Percentiles rank a stretch among this genome's conserved stretches.
Evolutionary conservation across 768 basidiomycete genomes (phyloP).

Genomic region (Phaeotremella skinneri): DNA sequence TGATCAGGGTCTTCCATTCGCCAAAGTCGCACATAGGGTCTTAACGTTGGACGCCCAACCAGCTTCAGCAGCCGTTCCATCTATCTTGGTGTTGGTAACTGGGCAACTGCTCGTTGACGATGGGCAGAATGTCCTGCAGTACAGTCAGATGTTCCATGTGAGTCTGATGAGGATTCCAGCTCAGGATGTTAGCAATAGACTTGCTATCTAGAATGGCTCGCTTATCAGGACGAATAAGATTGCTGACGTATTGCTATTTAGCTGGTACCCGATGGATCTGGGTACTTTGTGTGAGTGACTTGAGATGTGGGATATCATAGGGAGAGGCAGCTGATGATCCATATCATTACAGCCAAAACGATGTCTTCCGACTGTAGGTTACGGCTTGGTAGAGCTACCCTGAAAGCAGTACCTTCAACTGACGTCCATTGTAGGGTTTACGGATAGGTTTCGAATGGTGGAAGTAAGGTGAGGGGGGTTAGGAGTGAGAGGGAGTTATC

Average conservation of each 20-base stretch:
- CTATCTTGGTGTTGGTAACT: constrained; percentile 79
- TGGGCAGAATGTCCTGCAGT: constrained; percentile 71
- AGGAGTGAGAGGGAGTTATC: too few species aligned
- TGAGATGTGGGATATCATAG: not conserved
- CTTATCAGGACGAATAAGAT: not conserved
- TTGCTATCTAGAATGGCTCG: not conserved
- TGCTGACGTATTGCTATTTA: constrained; percentile 3
- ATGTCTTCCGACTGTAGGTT: constrained; percentile 71
- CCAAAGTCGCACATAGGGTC: constrained; percentile 73
- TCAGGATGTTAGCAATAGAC: not conserved
- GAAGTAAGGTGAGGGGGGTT: too few species aligned
- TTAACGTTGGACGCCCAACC: constrained; percentile 86
- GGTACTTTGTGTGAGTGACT: constrained; percentile 77
- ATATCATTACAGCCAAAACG: constrained; percentile 63
- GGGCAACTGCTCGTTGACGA: constrained; percentile 83
- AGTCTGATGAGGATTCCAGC: constrained; percentile 14
- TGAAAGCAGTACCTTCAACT: constrained; percentile 14
- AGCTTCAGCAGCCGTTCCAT: constrained; percentile 60
- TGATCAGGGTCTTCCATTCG: constrained; percentile 73
- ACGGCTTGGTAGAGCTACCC: not conserved
- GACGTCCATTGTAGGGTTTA: constrained; percentile 16
- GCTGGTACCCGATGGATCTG: constrained; percentile 68
- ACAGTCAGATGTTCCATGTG: constrained; percentile 85
- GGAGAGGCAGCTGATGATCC: constrained; percentile 5
- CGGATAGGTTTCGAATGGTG: constrained; percentile 14